These are phyloP conservation scores for Auxenochlorella pyrenoidosa DNA, from an alignment of 139 green algal genomes.

Conservation along the genomic window DNA sequence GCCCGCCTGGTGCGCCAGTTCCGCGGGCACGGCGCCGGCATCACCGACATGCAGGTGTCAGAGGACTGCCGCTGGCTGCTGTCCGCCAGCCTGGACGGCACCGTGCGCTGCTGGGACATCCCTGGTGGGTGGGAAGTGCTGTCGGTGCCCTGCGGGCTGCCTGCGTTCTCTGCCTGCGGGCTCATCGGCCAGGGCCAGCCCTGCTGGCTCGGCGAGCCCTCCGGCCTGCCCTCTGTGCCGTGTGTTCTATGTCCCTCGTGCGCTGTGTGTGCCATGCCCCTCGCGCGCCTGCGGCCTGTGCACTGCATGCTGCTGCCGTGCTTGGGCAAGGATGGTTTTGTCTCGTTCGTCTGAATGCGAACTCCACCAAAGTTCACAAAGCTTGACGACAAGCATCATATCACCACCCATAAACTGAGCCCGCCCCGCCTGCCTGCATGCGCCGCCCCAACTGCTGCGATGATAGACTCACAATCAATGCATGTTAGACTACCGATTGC, in stretches of 20 bases:
- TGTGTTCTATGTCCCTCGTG: background rate
- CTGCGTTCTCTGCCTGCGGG: no score
- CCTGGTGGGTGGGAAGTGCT: slow-evolving; percentile 59
- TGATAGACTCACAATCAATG: slow-evolving; percentile 20
- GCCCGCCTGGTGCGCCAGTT: slow-evolving; percentile 85
- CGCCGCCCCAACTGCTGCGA: background rate
- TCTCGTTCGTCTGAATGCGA: slow-evolving; percentile 59
- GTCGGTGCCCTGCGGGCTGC: no score
- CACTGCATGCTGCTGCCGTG: background rate
- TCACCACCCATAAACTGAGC: slow-evolving; percentile 63
- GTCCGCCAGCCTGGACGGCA: slow-evolving; percentile 85
- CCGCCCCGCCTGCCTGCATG: background rate
- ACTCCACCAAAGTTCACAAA: slow-evolving; percentile 48
- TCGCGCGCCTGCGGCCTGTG: background rate
- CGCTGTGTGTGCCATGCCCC: background rate
- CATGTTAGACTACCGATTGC: slow-evolving; percentile 54
- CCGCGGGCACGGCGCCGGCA: slow-evolving; percentile 79
- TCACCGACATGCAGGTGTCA: slow-evolving; percentile 82
- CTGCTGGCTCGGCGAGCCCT: no score
- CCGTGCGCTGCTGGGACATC: slow-evolving; percentile 93
- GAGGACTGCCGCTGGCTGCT: slow-evolving; percentile 92
- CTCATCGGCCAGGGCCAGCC: background rate
- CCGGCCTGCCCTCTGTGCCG: background rate
- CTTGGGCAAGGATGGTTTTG: slow-evolving; percentile 46
- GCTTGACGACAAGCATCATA: slow-evolving; percentile 55